Evolutionary conservation across 169 alveolate species (phyloP), one percentile per base, ranked within the genome.

Genomic region (Plasmodium gaboni): DNA sequence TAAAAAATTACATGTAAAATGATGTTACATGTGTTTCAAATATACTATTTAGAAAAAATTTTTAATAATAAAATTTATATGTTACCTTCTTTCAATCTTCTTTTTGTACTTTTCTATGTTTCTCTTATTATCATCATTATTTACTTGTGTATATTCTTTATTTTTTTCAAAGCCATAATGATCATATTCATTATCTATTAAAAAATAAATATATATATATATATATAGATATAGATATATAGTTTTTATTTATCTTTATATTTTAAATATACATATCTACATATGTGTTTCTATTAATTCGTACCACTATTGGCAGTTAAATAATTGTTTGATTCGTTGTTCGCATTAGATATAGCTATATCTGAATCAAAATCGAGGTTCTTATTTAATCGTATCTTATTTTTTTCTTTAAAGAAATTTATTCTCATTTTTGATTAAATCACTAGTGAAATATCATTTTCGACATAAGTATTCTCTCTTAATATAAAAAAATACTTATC

Each of bases 331-430:
- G 83, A 68, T 32, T 80, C 91, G n/a, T 32, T 32, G 72, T 80
- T 80, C 10, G 57, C 91, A 57, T 68, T 69, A 19, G 91, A 80
- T 26, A 80, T 53, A 57, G 91, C 73, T 15, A 67, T 80, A 60
- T 80, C 91, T 55, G 91, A 80, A 19, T 67, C 83, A 59, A 19
- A 60, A 46, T 80, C 83, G 10, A 28, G 50, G 13, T 50, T 80
- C 51, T 65, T 68, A 51, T 80, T 80, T 61, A 80, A 44, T 69
- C 53, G 67, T 32, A 80, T 68, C 83, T 67, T 80, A 72, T 80
- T 65, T 80, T 69, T 80, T 68, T 80, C 91, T 80, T 80, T 80
- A 83, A 80, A 80, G 83, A 80, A 68, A 50, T 80, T 80, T 80
- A 80, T 80, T 80, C 69, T 80, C 91, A 80, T 80, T 80, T 80